Evolutionary conservation across 2,329 filamentous ascomycete species (phyloP).

Genomic region (Elsinoe ampelina): DNA sequence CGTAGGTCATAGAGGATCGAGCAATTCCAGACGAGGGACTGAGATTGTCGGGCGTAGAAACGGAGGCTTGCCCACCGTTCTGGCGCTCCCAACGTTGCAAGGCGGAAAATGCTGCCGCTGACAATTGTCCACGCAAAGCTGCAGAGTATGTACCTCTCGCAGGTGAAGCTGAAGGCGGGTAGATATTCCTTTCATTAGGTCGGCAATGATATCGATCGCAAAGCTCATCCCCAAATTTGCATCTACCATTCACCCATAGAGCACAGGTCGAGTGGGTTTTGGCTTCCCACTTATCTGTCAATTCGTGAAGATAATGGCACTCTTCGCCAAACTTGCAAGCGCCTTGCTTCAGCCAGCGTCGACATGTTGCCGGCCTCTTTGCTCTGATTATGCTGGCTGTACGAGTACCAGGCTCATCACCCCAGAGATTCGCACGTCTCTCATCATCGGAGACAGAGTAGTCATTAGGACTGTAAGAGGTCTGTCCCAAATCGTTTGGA

Average conservation of each 20-base stretch:
- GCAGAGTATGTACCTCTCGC: background rate
- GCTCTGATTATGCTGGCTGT: too few species aligned
- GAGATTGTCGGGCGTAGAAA: too few species aligned
- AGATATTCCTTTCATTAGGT: background rate
- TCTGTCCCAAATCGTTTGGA: background rate
- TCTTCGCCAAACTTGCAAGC: constrained; percentile 1
- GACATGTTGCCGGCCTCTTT: background rate
- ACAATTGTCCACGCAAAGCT: too few species aligned
- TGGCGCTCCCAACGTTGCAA: too few species aligned
- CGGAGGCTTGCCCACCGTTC: too few species aligned
- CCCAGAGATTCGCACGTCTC: background rate
- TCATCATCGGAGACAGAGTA: background rate
- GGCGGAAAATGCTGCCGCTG: too few species aligned
- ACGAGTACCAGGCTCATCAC: too few species aligned
- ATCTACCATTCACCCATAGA: constrained; percentile 15
- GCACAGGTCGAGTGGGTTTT: constrained; percentile 16
- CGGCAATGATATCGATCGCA: background rate
- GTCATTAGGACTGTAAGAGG: background rate
- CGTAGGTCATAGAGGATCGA: too few species aligned
- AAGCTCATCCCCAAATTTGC: constrained; percentile 14
- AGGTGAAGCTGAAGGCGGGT: too few species aligned
- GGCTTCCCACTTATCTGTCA: background rate
- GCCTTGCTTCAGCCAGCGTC: constrained; percentile 11
- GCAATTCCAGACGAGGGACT: too few species aligned
- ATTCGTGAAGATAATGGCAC: constrained; percentile 9